A percentile compares a stretch with the other conserved stretches of the same genome.
These are phyloP conservation scores for Salix dunnii DNA, from an alignment of 345 rosid genomes.

Conservation along the genomic window DNA sequence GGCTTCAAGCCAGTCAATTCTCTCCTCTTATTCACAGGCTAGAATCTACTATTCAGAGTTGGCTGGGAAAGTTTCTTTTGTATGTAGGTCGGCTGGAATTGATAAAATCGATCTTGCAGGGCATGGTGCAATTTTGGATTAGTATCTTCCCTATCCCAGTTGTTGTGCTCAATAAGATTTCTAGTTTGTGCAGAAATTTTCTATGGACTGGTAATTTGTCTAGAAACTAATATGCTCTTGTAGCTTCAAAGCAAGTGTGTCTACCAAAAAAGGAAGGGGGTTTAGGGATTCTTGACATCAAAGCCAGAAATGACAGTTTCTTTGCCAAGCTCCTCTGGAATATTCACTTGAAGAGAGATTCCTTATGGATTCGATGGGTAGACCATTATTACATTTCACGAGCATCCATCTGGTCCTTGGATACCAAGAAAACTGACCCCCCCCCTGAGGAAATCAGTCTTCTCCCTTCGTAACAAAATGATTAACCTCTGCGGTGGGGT, in stretches of 20 bases:
- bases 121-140: background rate
- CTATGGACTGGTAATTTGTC: too few relatives aligned
- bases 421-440: background rate
- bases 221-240: background rate
- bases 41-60: background rate
- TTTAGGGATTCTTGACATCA: background rate
- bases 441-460: background rate
- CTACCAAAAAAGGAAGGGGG: background rate
- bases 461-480: background rate
- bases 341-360: too few relatives aligned
- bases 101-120: too few relatives aligned
- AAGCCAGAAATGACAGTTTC: background rate
- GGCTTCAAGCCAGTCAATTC: background rate
- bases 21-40: background rate
- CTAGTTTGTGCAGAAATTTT: fast-evolving
- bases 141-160: background rate
- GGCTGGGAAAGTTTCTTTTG: background rate
- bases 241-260: background rate
- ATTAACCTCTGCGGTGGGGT: background rate
- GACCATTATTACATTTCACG: background rate
- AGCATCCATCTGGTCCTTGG: background rate
- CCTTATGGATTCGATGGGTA: background rate
- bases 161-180: too few relatives aligned
- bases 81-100: background rate
- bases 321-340: too few relatives aligned